Percentiles rank a stretch among this genome's conserved stretches.
Evolutionary conservation across 2,329 filamentous ascomycete species (phyloP).

Genomic region (Sclerotinia nivalis): DNA sequence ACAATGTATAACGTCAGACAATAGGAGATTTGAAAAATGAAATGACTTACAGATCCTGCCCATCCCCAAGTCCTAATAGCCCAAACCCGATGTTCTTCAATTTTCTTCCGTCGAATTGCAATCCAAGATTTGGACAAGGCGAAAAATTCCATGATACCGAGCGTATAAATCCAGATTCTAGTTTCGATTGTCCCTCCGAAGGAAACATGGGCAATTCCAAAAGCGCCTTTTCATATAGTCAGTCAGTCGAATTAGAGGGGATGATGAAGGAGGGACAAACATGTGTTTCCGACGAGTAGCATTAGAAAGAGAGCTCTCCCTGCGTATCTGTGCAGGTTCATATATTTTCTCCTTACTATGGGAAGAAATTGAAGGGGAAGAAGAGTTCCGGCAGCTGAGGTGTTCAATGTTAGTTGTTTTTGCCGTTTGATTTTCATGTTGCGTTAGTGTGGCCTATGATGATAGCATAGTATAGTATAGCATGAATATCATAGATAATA

Average conservation of each 20-base stretch:
- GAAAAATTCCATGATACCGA: neutral
- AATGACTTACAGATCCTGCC: conserved; percentile 2
- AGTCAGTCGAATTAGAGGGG: neutral
- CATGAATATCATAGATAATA: too few relatives aligned
- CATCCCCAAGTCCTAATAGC: conserved; percentile 23
- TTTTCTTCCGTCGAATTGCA: conserved; percentile 1
- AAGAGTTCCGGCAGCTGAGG: conserved; percentile 14
- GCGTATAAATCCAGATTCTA: conserved; percentile 13
- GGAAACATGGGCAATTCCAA: conserved; percentile 11
- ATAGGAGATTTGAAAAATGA: neutral
- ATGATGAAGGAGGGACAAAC: neutral
- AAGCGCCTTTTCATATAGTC: neutral
- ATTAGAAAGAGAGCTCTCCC: conserved; percentile 2
- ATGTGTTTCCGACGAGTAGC: conserved; percentile 9
- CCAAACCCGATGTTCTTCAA: conserved; percentile 3
- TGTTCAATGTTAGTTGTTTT: neutral
- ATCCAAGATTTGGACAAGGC: conserved; percentile 5
- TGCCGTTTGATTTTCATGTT: neutral
- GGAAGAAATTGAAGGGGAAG: conserved; percentile 20
- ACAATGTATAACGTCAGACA: too few relatives aligned
- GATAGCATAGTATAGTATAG: neutral
- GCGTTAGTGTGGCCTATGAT: neutral
- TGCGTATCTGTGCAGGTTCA: neutral
- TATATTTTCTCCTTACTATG: neutral
- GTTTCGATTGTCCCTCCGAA: conserved; percentile 18